phyloP scores from a whole-genome alignment of 257 asterid species.

The Solanum chiquidenum region DNA sequence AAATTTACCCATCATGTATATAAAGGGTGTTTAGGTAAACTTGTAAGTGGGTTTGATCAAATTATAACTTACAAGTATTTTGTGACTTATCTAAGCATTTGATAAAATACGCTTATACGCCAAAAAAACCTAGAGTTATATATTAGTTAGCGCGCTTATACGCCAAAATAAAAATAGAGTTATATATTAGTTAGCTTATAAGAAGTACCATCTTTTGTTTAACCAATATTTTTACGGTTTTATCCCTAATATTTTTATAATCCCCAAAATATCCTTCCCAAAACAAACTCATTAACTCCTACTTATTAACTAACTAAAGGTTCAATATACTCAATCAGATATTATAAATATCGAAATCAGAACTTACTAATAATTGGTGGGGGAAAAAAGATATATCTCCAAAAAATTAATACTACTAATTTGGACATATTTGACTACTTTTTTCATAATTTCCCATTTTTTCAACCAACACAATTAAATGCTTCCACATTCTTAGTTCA shows the following conservation, averaged over 20 bases:
- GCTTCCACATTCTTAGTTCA: background rate
- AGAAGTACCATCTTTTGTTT: background rate
- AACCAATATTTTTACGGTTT: rapidly evolving
- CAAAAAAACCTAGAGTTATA: too few relatives aligned
- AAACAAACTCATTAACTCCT: background rate
- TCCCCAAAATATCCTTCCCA: background rate
- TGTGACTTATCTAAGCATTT: background rate
- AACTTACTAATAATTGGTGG: background rate
- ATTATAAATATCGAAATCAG: background rate
- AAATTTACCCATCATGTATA: background rate
- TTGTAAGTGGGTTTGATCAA: background rate
- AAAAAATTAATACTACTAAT: background rate
- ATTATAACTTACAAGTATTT: background rate
- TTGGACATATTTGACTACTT: background rate
- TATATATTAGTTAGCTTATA: background rate
- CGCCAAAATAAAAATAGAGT: too few relatives aligned
- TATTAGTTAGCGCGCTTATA: too few relatives aligned
- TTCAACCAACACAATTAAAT: background rate
- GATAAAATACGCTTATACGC: too few relatives aligned
- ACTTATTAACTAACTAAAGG: background rate
- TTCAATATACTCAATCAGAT: background rate
- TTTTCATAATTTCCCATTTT: background rate
- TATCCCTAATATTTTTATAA: background rate
- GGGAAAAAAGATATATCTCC: background rate
- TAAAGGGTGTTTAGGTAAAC: background rate